Percentiles rank a stretch among this genome's conserved stretches.
These are phyloP conservation scores for Calonectria fujianensis DNA, from an alignment of 2,329 filamentous ascomycete species.

Conservation along the genomic window DNA sequence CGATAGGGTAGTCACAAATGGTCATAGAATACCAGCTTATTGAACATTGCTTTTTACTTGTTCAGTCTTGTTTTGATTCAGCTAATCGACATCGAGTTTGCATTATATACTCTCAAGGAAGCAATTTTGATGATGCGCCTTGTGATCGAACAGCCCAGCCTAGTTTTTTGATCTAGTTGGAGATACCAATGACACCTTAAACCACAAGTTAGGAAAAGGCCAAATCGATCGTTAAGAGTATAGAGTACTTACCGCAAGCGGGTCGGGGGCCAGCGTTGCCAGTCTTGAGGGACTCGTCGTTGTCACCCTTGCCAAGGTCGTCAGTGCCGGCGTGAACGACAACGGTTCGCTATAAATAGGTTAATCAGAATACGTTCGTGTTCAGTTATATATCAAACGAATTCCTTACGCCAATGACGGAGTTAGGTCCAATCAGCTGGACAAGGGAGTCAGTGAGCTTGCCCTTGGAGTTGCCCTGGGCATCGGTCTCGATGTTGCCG, in stretches of 20 bases:
- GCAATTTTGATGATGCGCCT: slow-evolving; percentile 11
- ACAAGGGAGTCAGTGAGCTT: slow-evolving; percentile 86
- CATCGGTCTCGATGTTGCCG: slow-evolving; percentile 97
- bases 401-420: slow-evolving; percentile 88
- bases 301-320: slow-evolving; percentile 93
- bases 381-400: neutral
- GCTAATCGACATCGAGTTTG: slow-evolving; percentile 41
- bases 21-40: neutral
- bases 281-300: slow-evolving; percentile 98
- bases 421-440: slow-evolving; percentile 97
- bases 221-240: neutral
- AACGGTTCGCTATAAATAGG: slow-evolving; percentile 84
- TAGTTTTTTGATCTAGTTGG: slow-evolving; percentile 72
- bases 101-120: slow-evolving; percentile 26
- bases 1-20: neutral
- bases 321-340: slow-evolving; percentile 97
- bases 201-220: slow-evolving; percentile 39
- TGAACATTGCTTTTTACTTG: slow-evolving; percentile 20
- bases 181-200: slow-evolving; percentile 90
- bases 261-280: slow-evolving; percentile 95
- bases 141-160: slow-evolving; percentile 33
- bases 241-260: slow-evolving; percentile 85
- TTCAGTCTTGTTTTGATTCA: slow-evolving; percentile 44
- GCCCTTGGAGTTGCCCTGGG: slow-evolving; percentile 91
- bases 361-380: slow-evolving; percentile 28